These are phyloP conservation scores for Russula olivacea DNA, from an alignment of 768 basidiomycete species.

Conservation along the genomic window DNA sequence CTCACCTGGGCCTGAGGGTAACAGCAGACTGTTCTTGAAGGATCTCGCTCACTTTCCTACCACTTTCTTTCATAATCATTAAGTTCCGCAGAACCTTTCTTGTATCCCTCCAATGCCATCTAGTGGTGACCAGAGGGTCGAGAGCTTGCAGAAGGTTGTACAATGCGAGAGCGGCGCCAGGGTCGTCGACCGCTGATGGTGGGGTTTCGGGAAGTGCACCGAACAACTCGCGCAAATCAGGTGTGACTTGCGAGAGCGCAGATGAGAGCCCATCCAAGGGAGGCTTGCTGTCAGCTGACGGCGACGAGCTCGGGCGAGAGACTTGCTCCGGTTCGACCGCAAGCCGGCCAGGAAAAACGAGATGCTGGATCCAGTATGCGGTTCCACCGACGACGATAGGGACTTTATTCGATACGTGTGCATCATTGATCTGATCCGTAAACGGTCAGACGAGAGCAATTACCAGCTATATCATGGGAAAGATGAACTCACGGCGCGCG, in stretches of 20 bases:
- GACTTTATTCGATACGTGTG: slow-evolving; percentile 53
- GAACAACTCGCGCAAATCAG: slow-evolving; percentile 46
- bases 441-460: slow-evolving; percentile 6
- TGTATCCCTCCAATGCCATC: slow-evolving; percentile 97
- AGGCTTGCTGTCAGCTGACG: slow-evolving; percentile 15
- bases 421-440: slow-evolving; percentile 60
- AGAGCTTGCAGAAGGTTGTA: slow-evolving; percentile 59
- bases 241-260: slow-evolving; percentile 43
- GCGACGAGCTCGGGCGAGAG: not conserved
- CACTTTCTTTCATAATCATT: slow-evolving; percentile 66
- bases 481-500: slow-evolving; percentile 53
- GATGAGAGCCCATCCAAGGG: slow-evolving; percentile 32
- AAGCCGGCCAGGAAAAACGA: slow-evolving; percentile 81
- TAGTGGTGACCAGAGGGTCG: slow-evolving; percentile 64
- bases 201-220: slow-evolving; percentile 52
- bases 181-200: slow-evolving; percentile 50
- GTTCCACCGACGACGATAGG: slow-evolving; percentile 96
- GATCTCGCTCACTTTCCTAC: slow-evolving; percentile 60
- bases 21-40: slow-evolving; percentile 53
- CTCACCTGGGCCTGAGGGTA: slow-evolving; percentile 46
- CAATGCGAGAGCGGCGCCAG: slow-evolving; percentile 54
- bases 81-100: slow-evolving; percentile 83
- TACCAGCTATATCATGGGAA: not conserved
- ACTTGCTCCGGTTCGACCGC: slow-evolving; percentile 28
- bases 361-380: slow-evolving; percentile 95